Conservation (phyloP, 148 eudicot genomes). For the Silene conica region DNA sequence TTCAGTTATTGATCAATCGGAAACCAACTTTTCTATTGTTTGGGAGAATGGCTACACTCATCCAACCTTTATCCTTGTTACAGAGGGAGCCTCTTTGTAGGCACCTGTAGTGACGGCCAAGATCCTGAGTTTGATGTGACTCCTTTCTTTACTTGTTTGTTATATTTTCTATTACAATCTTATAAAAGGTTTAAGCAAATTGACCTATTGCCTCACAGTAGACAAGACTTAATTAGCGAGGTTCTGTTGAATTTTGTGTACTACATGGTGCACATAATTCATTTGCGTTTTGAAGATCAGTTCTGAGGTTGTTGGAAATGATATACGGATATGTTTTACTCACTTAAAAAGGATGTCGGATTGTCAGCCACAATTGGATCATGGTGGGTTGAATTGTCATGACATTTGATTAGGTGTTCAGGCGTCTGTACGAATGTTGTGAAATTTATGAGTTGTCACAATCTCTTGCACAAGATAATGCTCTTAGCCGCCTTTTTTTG, state of each 20-base stretch:
- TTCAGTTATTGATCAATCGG: background rate
- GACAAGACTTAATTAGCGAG: background rate
- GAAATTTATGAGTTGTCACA: too few relatives aligned
- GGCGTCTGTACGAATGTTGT: too few relatives aligned
- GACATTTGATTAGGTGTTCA: background rate
- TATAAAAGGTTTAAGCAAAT: background rate
- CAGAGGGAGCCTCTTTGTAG: background rate
- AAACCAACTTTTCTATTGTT: background rate
- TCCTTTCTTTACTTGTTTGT: background rate
- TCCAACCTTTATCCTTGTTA: background rate
- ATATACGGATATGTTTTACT: background rate
- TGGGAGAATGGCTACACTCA: background rate
- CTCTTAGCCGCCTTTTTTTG: background rate
- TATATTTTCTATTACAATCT: background rate
- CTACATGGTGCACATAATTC: background rate
- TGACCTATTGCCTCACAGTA: too few relatives aligned
- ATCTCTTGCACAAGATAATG: too few relatives aligned
- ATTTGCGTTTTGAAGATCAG: background rate
- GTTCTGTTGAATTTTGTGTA: background rate
- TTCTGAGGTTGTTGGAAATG: background rate
- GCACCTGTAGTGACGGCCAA: too few relatives aligned
- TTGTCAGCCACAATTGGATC: background rate
- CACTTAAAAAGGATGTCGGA: background rate
- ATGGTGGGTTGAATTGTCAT: constrained; percentile 2
- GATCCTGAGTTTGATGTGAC: too few relatives aligned